Evolutionary conservation across 495 filamentous ascomycete species (phyloP).

Genomic region (Achaetomiella virescens): DNA sequence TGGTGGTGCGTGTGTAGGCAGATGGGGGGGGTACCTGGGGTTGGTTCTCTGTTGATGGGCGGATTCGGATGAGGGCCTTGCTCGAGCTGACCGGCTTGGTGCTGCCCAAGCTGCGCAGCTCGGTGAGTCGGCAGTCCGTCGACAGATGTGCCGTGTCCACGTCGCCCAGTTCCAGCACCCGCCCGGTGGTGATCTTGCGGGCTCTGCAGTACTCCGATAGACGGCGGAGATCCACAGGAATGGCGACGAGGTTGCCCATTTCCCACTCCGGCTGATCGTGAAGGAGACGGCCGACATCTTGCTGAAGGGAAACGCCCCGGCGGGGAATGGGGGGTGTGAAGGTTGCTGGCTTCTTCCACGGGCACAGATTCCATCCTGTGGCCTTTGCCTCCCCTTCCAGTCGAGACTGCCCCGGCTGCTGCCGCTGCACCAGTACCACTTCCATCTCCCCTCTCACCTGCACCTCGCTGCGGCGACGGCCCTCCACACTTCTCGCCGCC

Average conservation of each 20-base stretch:
- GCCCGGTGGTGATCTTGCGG: constrained; percentile 8
- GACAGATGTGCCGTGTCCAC: constrained; percentile 14
- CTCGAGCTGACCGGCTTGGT: constrained; percentile 5
- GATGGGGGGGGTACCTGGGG: too few relatives aligned
- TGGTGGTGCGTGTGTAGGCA: constrained; percentile 52
- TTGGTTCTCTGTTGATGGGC: constrained; percentile 2
- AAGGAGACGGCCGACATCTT: background rate
- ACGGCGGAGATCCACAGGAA: constrained; percentile 1
- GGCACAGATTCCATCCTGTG: constrained; percentile 30
- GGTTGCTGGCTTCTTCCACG: constrained; percentile 18
- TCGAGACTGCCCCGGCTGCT: background rate
- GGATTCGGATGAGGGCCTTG: constrained; percentile 11
- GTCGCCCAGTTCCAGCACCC: constrained; percentile 16
- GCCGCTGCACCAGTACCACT: background rate
- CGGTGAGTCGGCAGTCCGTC: constrained; percentile 17
- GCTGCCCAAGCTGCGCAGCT: constrained; percentile 15
- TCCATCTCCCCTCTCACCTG: background rate
- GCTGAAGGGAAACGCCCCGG: constrained; percentile 3
- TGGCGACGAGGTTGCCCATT: background rate
- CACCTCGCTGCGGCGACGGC: constrained; percentile 1
- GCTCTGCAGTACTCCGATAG: background rate
- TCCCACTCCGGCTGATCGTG: constrained; percentile 1
- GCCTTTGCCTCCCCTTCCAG: background rate
- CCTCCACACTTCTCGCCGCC: constrained; percentile 2
- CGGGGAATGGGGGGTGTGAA: constrained; percentile 14